Base-by-base conservation (phyloP, 331 rosid genomes). In the Arachis monticola region DNA sequence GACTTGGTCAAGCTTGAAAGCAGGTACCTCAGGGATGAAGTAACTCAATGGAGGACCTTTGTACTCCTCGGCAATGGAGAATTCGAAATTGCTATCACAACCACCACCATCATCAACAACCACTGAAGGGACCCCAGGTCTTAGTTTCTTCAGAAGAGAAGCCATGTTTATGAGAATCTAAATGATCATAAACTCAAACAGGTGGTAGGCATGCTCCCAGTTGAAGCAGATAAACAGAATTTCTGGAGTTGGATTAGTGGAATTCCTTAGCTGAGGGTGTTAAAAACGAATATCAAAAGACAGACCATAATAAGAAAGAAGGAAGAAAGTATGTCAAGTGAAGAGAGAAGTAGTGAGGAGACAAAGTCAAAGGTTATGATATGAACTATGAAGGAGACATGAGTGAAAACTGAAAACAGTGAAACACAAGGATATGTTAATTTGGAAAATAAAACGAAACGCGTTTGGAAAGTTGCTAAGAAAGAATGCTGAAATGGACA, bases 51-150 rank as follows among this genome's bases (percentile, higher is more conserved):
- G 84, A 77, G 97, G 93, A 35, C 99, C 99, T 62, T 10, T 52
- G 77, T 92, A 92, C 82, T 83, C 96, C 5, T 77, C 38, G 9
- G 98, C 96, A 75, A 92, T 79, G 7, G 98, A 90, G 69, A 83
- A 92, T 31, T 92, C 96, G 65, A 65, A 51, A 67, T 66, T 82
- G 12, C 22, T 83, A 5, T 81, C 85, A 10, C 64, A 67, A 3
- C 57, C 70, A 10, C 70, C 74, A 5, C 53, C 64, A 31, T 64
- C 63, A 9, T 61, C 81, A 31, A 59, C 72, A 72, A 72, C 72
- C 69, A 72, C 66, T 11, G 88, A 71, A 76, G 81, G 70, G 70
- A 60, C 75, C 32, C 70, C 67, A 32, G 59, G 60, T 57, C 83
- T 69, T 61, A 85, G 63, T 53, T 83, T 88, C 52, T 84, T 85